Percentiles rank a stretch among this genome's conserved stretches.
These are phyloP conservation scores for Pseudophaeomoniella oleicola DNA, from an alignment of 2,329 filamentous ascomycete species.

Conservation along the genomic window DNA sequence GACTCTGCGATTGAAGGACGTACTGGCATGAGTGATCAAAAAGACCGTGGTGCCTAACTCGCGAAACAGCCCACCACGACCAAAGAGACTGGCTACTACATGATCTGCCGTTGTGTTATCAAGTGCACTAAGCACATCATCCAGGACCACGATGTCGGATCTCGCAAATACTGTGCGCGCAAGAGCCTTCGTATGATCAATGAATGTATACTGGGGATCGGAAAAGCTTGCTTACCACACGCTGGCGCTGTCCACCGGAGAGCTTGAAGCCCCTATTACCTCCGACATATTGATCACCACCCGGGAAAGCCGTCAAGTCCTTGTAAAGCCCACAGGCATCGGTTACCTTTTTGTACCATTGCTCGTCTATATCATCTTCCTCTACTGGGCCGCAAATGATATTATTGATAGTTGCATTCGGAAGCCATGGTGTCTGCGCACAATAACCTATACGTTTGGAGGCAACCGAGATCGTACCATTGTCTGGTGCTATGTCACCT, in stretches of 20 bases:
- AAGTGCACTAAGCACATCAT: slow-evolving; percentile 36
- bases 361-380: slow-evolving; percentile 15
- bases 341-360: slow-evolving; percentile 23
- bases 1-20: slow-evolving; percentile 2
- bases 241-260: slow-evolving; percentile 71
- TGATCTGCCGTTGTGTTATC: slow-evolving; percentile 33
- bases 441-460: slow-evolving; percentile 22
- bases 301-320: slow-evolving; percentile 39
- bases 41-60: slow-evolving; percentile 24
- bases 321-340: slow-evolving; percentile 21
- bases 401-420: slow-evolving; percentile 25
- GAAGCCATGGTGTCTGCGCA: slow-evolving; percentile 25
- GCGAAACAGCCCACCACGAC: slow-evolving; percentile 28
- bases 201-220: neutral
- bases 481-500: neutral
- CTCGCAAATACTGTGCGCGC: slow-evolving; percentile 37
- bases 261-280: slow-evolving; percentile 67
- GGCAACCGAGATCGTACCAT: slow-evolving; percentile 1
- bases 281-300: slow-evolving; percentile 59
- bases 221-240: slow-evolving; percentile 44
- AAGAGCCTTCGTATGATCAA: slow-evolving; percentile 21
- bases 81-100: slow-evolving; percentile 32
- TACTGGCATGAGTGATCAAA: slow-evolving; percentile 23
- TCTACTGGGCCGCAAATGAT: slow-evolving; percentile 22
- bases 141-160: slow-evolving; percentile 32